These are phyloP conservation scores for Lumnitzera racemosa DNA, from an alignment of 345 rosid species.

Conservation along the genomic window DNA sequence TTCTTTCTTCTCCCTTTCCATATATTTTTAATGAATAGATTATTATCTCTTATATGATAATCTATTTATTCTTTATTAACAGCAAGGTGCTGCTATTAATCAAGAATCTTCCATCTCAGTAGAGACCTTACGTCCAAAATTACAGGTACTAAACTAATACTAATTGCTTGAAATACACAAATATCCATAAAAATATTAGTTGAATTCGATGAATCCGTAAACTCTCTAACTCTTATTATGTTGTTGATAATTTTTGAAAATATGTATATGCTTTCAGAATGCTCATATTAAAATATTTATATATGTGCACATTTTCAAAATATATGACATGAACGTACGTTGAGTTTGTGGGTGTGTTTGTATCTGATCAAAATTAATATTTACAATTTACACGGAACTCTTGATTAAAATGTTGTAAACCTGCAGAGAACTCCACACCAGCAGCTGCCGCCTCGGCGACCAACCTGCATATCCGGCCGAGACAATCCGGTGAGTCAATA, in stretches of 20 bases:
- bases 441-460: constrained; percentile 68
- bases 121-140: constrained; percentile 63
- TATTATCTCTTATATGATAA: too few species aligned
- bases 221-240: too few species aligned
- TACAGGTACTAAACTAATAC: constrained; percentile 31
- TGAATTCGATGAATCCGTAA: too few species aligned
- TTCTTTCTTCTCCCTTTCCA: too few species aligned
- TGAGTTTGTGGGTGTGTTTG: too few species aligned
- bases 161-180: too few species aligned
- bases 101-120: constrained; percentile 40
- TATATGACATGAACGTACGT: too few species aligned
- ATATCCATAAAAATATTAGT: too few species aligned
- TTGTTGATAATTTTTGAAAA: too few species aligned
- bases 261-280: background rate
- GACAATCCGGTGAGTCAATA: constrained; percentile 26
- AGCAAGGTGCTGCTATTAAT: constrained; percentile 63
- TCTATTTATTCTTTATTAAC: constrained; percentile 7
- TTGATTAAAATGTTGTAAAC: background rate
- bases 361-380: background rate
- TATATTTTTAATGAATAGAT: too few species aligned
- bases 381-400: background rate
- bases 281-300: too few species aligned
- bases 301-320: too few species aligned
- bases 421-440: constrained; percentile 69
- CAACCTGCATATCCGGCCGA: constrained; percentile 46